Conservation (phyloP, 1,284 basidiomycete species). For the Pseudozyma flocculosa region DNA sequence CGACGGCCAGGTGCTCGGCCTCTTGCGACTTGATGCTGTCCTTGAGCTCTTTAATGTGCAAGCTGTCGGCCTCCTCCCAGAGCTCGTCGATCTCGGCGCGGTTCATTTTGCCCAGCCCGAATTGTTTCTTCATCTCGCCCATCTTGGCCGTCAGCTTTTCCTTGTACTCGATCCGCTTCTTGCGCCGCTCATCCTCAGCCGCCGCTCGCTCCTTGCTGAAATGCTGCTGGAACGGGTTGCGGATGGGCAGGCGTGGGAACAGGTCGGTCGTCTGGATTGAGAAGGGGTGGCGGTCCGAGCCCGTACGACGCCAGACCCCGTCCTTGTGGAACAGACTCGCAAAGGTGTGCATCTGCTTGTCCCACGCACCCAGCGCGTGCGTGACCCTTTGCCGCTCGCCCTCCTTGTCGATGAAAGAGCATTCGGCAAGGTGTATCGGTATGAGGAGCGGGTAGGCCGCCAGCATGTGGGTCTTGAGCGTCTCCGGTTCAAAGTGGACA, state of each 20-base stretch:
- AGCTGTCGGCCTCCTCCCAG: slow-evolving; percentile 3
- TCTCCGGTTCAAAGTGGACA: slow-evolving; percentile 20
- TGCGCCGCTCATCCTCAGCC: slow-evolving; percentile 4
- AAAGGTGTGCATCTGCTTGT: too few relatives aligned
- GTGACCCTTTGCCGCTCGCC: slow-evolving; percentile 12
- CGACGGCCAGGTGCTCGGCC: not conserved
- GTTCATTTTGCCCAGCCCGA: not conserved
- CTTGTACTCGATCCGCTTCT: not conserved
- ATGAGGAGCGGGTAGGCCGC: slow-evolving; percentile 33
- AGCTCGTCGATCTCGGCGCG: slow-evolving; percentile 9
- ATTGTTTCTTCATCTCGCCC: not conserved
- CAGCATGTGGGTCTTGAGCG: slow-evolving; percentile 27
- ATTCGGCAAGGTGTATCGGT: slow-evolving; percentile 29
- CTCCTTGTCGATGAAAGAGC: slow-evolving; percentile 14
- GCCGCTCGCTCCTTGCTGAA: slow-evolving; percentile 11
- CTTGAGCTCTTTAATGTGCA: slow-evolving; percentile 1
- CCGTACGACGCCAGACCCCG: too few relatives aligned
- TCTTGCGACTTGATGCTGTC: slow-evolving; percentile 12
- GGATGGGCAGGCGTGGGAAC: slow-evolving; percentile 18
- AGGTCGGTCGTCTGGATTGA: slow-evolving; percentile 14
- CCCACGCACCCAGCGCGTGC: slow-evolving; percentile 15
- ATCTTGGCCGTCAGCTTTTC: slow-evolving; percentile 2
- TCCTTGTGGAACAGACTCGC: too few relatives aligned
- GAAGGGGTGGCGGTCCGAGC: slow-evolving; percentile 4
- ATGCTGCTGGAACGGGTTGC: slow-evolving; percentile 13